Evolutionary conservation across 2,329 filamentous ascomycete species (phyloP).

Genomic region (Cordyceps sp.): DNA sequence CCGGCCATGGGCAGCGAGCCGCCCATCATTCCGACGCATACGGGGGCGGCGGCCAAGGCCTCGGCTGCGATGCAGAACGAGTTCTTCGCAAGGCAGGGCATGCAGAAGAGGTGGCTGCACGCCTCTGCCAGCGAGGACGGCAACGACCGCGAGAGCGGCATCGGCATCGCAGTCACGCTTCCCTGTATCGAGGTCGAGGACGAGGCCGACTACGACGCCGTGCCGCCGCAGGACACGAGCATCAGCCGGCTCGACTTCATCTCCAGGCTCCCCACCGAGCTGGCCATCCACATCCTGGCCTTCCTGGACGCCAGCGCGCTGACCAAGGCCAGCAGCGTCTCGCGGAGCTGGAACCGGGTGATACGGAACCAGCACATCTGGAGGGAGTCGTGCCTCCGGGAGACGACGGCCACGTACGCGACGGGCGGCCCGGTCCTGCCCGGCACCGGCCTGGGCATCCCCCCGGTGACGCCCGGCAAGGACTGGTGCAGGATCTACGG

Average conservation of each 20-base stretch:
- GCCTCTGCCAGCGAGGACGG: conserved; percentile 23
- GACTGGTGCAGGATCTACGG: conserved; percentile 80
- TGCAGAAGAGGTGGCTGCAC: conserved; percentile 25
- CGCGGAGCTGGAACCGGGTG: conserved; percentile 28
- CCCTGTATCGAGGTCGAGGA: conserved; percentile 21
- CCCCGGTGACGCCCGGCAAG: conserved; percentile 38
- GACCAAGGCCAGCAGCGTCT: conserved; percentile 31
- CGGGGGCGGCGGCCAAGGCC: conserved; percentile 44
- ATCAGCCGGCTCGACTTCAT: conserved; percentile 44
- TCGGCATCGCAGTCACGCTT: conserved; percentile 39
- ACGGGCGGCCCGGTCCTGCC: conserved; percentile 34
- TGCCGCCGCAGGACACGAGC: conserved; percentile 16
- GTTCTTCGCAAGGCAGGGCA: conserved; percentile 18
- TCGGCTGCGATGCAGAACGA: conserved; percentile 44
- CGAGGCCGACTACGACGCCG: conserved; percentile 14
- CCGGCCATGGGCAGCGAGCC: conserved; percentile 36
- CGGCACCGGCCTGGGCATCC: conserved; percentile 40
- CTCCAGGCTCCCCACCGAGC: conserved; percentile 34
- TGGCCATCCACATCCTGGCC: conserved; percentile 41
- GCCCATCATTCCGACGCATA: conserved; percentile 42
- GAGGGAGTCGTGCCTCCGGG: conserved; percentile 45
- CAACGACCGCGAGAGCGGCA: conserved; percentile 46
- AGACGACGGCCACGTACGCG: conserved; percentile 44
- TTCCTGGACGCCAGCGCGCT: conserved; percentile 37
- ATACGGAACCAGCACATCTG: conserved; percentile 41